Percentiles rank a stretch among this genome's conserved stretches.
phyloP scores from a whole-genome alignment of 192 early-diverging fungal genomes.

The Coemansia sp. region DNA sequence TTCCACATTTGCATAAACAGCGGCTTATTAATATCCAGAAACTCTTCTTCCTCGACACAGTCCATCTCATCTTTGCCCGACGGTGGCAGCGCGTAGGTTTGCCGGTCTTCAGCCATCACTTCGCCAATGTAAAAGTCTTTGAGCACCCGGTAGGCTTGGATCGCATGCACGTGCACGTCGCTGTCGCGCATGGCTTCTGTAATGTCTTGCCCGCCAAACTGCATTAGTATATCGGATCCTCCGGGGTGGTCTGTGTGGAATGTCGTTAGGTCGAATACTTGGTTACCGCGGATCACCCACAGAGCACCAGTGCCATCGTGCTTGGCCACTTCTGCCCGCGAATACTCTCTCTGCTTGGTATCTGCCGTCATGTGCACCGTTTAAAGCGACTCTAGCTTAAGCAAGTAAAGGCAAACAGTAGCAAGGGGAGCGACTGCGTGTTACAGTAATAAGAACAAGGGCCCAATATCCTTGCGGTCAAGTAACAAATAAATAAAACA shows the following conservation, averaged over 20 bases:
- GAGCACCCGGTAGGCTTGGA: slow-evolving; percentile 84
- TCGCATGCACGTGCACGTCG: slow-evolving; percentile 75
- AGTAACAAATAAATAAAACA: background rate
- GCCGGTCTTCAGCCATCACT: slow-evolving; percentile 52
- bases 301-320: slow-evolving; percentile 72
- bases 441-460: background rate
- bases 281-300: slow-evolving; percentile 80
- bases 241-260: slow-evolving; percentile 94
- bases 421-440: background rate
- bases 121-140: slow-evolving; percentile 80
- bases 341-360: slow-evolving; percentile 54
- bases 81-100: slow-evolving; percentile 45
- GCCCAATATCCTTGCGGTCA: background rate
- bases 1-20: slow-evolving; percentile 79
- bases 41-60: slow-evolving; percentile 56
- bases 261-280: slow-evolving; percentile 85
- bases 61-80: slow-evolving; percentile 56
- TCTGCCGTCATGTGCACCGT: background rate
- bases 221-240: slow-evolving; percentile 83
- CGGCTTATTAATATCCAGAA: slow-evolving; percentile 81
- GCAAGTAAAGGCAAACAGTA: background rate
- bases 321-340: slow-evolving; percentile 66
- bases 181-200: slow-evolving; percentile 76
- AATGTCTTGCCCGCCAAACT: slow-evolving; percentile 88
- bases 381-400: background rate